These are phyloP conservation scores for Pythium rhizo-oryzae DNA, from an alignment of 352 stramenopile genomes.

Conservation along the genomic window DNA sequence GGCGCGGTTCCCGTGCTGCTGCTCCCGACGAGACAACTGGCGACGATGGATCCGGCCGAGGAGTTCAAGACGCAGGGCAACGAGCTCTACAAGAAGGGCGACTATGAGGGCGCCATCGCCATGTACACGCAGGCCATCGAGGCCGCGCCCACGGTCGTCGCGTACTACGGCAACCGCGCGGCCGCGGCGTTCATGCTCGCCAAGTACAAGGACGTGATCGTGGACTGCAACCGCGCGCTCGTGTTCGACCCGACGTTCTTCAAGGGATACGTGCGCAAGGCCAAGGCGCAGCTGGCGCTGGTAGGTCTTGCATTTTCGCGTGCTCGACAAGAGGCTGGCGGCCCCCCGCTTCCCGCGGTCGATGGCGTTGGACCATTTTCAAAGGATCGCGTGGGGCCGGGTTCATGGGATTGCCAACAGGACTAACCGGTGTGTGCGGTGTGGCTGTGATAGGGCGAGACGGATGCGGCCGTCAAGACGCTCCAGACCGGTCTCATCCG, in stretches of 20 bases:
- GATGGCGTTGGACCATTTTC: not conserved
- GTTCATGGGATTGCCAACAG: too few relatives aligned
- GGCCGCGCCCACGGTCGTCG: constrained; percentile 76
- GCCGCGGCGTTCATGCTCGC: constrained; percentile 91
- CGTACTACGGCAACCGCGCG: constrained; percentile 91
- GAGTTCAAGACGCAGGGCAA: constrained; percentile 90
- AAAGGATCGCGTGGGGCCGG: too few relatives aligned
- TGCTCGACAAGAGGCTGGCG: too few relatives aligned
- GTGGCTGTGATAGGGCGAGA: constrained; percentile 54
- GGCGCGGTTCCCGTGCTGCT: not conserved
- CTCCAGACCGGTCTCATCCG: constrained; percentile 71
- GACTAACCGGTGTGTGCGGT: not conserved
- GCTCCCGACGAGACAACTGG: constrained; percentile 16
- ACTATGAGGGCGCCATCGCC: constrained; percentile 90
- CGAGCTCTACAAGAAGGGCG: constrained; percentile 91
- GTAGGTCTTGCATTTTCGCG: constrained; percentile 41
- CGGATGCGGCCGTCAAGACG: constrained; percentile 73
- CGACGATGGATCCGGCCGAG: constrained; percentile 44
- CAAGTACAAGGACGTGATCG: constrained; percentile 89
- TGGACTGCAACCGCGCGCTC: constrained; percentile 90
- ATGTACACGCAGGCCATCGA: constrained; percentile 93
- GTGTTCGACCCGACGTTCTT: constrained; percentile 90
- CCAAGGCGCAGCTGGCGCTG: constrained; percentile 82
- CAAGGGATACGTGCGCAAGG: constrained; percentile 92
- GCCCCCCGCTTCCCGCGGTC: too few relatives aligned